Base-by-base conservation (phyloP, 1,284 basidiomycete species). In the Cryptococcus maquisensis region DNA sequence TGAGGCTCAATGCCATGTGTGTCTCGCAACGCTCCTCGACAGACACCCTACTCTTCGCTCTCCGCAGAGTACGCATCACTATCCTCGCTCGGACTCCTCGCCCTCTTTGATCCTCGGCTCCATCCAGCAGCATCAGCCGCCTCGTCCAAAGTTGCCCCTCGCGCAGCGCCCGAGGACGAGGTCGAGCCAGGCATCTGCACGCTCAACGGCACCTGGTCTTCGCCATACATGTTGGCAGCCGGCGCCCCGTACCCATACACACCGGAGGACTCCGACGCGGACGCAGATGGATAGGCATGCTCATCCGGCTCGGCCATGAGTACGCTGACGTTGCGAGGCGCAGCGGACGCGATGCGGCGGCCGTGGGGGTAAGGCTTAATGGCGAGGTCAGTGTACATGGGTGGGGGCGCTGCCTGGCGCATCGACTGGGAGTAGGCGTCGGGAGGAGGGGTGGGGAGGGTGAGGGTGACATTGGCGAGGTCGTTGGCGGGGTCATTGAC, bases 401-500 rank as follows among this genome's bases (percentile, higher is more conserved):
- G 38, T 5, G 35, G 55, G 35, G 23, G 28, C 16, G 44, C 43
- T n/a, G 54, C 51, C 13, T 56, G 59, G 32, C 59, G 56, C 21
- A 54, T 42, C 24, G 56, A 52, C 26, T 47, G 42, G 45, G 54
- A 57, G 45, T 53, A 57, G 20, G 56, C 48, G 16, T 55, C 52
- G 1, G 65, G 63, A 3, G 68, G 68, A 20, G 65, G 65, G 18
- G 68, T 70, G 5, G 68, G 68, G 3, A 67, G 50, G 13, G 68
- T 70, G 35, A 70, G 53, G 35, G 68, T 67, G 21, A 69, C 66
- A 52, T 66, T 64, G 47, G 51, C 56, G 3, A 75, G 61, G 51
- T 77, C 74, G 26, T 57, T 56, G 18, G 70, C 74, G 0, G 75
- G 74, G 48, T 75, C 74, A 40, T 60, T 63, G 40, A 63, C 56